Evolutionary conservation across 345 rosid species (phyloP), one percentile per base, ranked within the genome.

Genomic region (Rhizophora mangle): DNA sequence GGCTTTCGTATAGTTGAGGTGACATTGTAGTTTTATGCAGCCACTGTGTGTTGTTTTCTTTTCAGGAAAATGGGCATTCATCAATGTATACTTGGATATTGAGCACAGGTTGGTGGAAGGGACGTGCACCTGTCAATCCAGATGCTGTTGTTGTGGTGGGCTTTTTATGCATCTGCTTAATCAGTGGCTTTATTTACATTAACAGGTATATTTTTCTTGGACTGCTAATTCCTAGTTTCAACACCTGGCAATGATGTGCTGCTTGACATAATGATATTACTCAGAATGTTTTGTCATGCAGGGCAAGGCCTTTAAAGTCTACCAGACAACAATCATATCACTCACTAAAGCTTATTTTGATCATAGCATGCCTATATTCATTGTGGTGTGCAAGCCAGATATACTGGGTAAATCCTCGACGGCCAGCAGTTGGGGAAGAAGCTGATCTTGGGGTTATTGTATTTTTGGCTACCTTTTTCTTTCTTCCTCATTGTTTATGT

Each of bases 71-170:
- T 59, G 93, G 93, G 2, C 85, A 79, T 29, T 86, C 87, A 19
- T 58, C 83, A 22, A 78, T 79, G 82, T 88, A 86, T 76, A 73
- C 80, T 30, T 88, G 93, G 90, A 82, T 88, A 71, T 68, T 86
- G 73, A 83, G 89, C 82, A 88, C 90, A 18, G 90, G 93, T 30
- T 86, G 93, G 93, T 88, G 90, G 93, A 76, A 82, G 71, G 64
- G 68, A 56, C 81, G 79, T 16, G 90, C 93, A 49, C 84, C 86
- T 26, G 69, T 84, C 72, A 88, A 86, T 80, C 85, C 85, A 43
- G 90, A 88, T 70, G 86, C 90, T 61, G 90, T 84, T 36, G 4
- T 82, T n/a, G 84, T 88, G 16, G 77, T 82, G 19, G 85, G 87
- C 58, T 72, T 82, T 62, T 76, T 86, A 58, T 84, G 90, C 81